A percentile compares a stretch with the other conserved stretches of the same genome.
These are phyloP conservation scores for Rhizopus sp. DNA, from an alignment of 371 early-diverging fungal genomes.

Conservation along the genomic window DNA sequence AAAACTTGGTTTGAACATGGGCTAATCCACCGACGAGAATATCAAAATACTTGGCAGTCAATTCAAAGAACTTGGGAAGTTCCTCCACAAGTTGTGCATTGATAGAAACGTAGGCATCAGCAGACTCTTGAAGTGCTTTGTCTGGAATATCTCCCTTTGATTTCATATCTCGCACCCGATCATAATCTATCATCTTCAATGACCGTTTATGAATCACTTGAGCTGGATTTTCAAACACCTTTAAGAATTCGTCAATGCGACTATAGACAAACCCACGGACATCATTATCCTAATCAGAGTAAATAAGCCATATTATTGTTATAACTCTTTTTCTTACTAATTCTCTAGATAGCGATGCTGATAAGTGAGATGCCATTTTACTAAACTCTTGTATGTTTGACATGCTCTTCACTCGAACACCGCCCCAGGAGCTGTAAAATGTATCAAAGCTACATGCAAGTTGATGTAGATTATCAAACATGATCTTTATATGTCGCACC, in stretches of 20 bases:
- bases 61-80: constrained; percentile 65
- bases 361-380: constrained; percentile 26
- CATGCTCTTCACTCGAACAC: constrained; percentile 41
- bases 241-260: constrained; percentile 59
- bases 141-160: constrained; percentile 64
- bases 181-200: constrained; percentile 75
- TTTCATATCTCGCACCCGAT: constrained; percentile 60
- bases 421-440: constrained; percentile 54
- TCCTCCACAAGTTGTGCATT: constrained; percentile 80
- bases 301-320: constrained; percentile 4
- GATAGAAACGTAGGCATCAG: constrained; percentile 70
- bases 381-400: constrained; percentile 34
- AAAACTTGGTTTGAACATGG: constrained; percentile 59
- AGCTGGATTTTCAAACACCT: constrained; percentile 66
- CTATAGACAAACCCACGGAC: constrained; percentile 52
- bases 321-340: constrained; percentile 23
- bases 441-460: constrained; percentile 63
- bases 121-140: constrained; percentile 69
- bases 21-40: constrained; percentile 60
- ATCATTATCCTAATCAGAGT: constrained; percentile 13
- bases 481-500: constrained; percentile 57
- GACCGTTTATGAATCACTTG: constrained; percentile 80
- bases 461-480: constrained; percentile 58
- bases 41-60: constrained; percentile 67
- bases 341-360: constrained; percentile 35